Conservation (phyloP, 1,284 basidiomycete species). For the Cryptococcus wingfieldii region DNA sequence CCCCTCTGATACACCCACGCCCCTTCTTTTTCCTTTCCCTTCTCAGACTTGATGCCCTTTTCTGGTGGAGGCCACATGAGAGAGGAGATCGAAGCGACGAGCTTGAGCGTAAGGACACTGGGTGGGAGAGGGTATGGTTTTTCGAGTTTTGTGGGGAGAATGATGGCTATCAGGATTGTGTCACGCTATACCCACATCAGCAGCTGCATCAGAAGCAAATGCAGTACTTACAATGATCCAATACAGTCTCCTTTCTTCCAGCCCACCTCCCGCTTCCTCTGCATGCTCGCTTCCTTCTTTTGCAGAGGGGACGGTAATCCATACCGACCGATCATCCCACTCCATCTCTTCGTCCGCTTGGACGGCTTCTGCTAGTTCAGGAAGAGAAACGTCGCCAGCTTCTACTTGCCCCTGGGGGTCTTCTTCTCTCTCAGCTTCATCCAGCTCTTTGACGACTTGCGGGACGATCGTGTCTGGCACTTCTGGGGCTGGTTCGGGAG, state of each 20-base stretch:
- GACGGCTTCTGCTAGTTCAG: constrained; percentile 24
- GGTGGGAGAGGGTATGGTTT: constrained; percentile 6
- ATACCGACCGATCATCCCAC: constrained; percentile 16
- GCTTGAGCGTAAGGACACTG: neutral
- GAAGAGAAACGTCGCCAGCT: constrained; percentile 4
- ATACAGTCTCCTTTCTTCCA: constrained; percentile 9
- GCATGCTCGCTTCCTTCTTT: no score
- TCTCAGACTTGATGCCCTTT: neutral
- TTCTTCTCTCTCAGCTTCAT: no score
- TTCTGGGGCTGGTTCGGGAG: no score
- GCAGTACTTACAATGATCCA: constrained; percentile 35
- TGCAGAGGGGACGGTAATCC: neutral
- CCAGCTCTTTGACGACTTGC: no score
- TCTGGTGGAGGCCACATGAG: neutral
- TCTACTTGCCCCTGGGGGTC: no score
- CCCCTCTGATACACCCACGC: neutral
- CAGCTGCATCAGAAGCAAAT: neutral
- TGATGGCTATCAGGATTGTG: constrained; percentile 21
- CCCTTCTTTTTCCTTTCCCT: neutral
- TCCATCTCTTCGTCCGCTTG: constrained; percentile 15
- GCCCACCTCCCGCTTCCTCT: neutral
- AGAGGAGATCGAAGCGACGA: constrained; percentile 1
- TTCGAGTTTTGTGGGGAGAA: constrained; percentile 3
- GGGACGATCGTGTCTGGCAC: no score
- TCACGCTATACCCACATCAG: constrained; percentile 25